These are phyloP conservation scores for Aspergillus ustus DNA, from an alignment of 2,329 filamentous ascomycete species.

Conservation along the genomic window DNA sequence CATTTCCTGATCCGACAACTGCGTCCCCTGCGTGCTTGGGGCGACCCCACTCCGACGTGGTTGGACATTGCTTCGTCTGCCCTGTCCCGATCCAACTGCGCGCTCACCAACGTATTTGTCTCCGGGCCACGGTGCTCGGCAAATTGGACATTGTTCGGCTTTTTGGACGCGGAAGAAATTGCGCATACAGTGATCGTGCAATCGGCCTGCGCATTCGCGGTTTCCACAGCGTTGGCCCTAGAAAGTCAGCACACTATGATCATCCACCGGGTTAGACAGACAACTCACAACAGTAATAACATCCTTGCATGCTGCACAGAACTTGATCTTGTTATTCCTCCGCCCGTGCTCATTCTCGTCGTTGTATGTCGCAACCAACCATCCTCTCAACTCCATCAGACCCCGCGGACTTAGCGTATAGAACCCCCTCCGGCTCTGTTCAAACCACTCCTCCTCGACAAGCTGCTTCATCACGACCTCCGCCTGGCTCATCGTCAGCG, in stretches of 20 bases:
- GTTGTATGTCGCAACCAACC: constrained; percentile 90
- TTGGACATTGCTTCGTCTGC: constrained; percentile 31
- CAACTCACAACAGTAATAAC: constrained; percentile 74
- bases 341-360: constrained; percentile 64
- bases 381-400: constrained; percentile 81
- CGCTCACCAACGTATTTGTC: constrained; percentile 59
- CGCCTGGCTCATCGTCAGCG: constrained; percentile 77
- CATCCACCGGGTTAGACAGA: neutral
- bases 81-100: constrained; percentile 39
- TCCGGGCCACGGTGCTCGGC: constrained; percentile 57
- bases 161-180: constrained; percentile 72
- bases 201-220: constrained; percentile 67
- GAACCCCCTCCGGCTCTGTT: constrained; percentile 71
- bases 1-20: neutral
- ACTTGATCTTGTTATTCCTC: constrained; percentile 74
- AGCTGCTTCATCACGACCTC: constrained; percentile 72
- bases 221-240: constrained; percentile 75
- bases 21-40: constrained; percentile 18
- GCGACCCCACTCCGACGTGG: constrained; percentile 19
- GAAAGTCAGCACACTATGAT: constrained; percentile 10
- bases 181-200: constrained; percentile 78
- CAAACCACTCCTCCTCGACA: constrained; percentile 82
- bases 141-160: constrained; percentile 66
- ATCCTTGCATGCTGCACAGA: constrained; percentile 85
- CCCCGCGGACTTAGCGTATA: constrained; percentile 77